These are phyloP conservation scores for Dimargaris cristalligena DNA, from an alignment of 192 early-diverging fungal genomes.

Conservation along the genomic window DNA sequence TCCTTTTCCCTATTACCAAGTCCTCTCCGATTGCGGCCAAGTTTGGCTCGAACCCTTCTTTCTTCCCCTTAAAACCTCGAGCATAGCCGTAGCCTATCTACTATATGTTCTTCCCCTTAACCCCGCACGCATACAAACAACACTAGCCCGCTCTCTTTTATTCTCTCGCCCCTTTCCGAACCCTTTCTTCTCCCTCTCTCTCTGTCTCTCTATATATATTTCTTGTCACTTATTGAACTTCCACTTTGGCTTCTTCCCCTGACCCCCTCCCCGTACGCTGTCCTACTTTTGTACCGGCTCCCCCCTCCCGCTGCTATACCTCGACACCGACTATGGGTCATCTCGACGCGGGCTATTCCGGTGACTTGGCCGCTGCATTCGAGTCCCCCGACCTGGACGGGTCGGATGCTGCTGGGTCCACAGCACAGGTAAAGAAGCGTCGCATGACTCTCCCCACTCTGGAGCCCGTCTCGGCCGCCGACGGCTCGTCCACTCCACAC, in stretches of 20 bases:
- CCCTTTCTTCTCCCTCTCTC: no score
- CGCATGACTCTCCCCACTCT: background rate
- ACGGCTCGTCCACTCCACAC: background rate
- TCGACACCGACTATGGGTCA: conserved; percentile 4
- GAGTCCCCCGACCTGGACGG: background rate
- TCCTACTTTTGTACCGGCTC: background rate
- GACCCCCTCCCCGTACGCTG: background rate
- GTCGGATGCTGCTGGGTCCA: background rate
- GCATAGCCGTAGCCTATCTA: no score
- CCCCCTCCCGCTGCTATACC: background rate
- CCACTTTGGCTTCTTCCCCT: background rate
- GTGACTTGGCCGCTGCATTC: background rate
- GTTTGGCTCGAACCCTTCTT: no score
- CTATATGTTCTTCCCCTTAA: no score
- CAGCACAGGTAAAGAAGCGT: background rate
- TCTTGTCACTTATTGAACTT: no score
- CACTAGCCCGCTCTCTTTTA: no score
- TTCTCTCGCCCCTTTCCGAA: no score
- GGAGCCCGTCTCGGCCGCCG: background rate
- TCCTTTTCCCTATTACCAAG: no score
- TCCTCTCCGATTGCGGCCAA: no score
- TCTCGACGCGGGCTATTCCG: background rate
- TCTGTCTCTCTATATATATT: no score
- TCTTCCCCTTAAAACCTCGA: no score
- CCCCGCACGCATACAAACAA: no score